These are phyloP conservation scores for Candida sp. DNA, from an alignment of 1,139 yeast genomes.

Conservation along the genomic window DNA sequence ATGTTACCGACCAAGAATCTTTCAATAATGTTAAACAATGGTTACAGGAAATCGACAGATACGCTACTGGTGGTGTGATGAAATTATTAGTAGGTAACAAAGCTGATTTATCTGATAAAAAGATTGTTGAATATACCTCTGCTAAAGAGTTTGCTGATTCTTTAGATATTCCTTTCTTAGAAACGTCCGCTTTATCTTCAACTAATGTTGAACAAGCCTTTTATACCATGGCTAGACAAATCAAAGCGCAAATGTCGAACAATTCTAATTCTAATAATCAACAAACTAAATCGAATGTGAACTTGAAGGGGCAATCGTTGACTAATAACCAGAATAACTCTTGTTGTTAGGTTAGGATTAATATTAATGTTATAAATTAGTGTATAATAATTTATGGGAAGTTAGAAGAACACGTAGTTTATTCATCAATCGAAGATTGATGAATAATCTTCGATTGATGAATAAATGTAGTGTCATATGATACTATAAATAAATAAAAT, in stretches of 20 bases:
- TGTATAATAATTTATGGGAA: slow-evolving; percentile 4
- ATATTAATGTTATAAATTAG: slow-evolving; percentile 1
- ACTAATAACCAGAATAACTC: slow-evolving; percentile 62
- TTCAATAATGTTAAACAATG: slow-evolving; percentile 98
- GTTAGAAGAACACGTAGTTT: not conserved
- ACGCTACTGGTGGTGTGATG: slow-evolving; percentile 97
- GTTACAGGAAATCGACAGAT: slow-evolving; percentile 98
- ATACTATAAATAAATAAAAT: no score
- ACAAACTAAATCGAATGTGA: slow-evolving; percentile 66
- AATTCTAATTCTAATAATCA: slow-evolving; percentile 38
- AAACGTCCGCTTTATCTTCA: slow-evolving; percentile 93
- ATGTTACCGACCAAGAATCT: slow-evolving; percentile 97
- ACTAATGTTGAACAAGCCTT: slow-evolving; percentile 98
- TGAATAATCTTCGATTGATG: not conserved
- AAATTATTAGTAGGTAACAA: slow-evolving; percentile 95
- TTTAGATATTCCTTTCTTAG: slow-evolving; percentile 92
- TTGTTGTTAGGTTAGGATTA: slow-evolving; percentile 61
- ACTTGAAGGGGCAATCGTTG: slow-evolving; percentile 87
- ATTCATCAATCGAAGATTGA: not conserved
- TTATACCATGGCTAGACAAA: slow-evolving; percentile 98
- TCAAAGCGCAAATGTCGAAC: slow-evolving; percentile 92
- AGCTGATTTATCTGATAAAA: slow-evolving; percentile 91
- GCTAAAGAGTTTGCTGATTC: slow-evolving; percentile 99
- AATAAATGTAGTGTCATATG: no score
- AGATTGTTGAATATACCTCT: slow-evolving; percentile 92